These are phyloP conservation scores for Candida silvicultrix DNA, from an alignment of 805 yeast species.

Conservation along the genomic window DNA sequence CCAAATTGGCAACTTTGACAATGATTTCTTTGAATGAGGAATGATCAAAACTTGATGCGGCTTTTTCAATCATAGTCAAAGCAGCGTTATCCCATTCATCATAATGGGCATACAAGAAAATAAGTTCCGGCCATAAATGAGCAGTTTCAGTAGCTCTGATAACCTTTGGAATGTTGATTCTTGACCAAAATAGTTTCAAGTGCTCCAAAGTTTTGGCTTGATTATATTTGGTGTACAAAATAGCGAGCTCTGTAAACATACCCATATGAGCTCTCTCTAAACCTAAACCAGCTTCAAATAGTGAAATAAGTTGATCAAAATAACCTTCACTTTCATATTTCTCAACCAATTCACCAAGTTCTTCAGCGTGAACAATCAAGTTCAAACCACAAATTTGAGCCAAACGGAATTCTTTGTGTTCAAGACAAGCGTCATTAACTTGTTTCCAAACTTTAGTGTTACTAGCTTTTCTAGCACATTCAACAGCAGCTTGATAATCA, in stretches of 20 bases:
- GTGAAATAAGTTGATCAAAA: conserved; percentile 83
- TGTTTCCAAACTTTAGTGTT: conserved; percentile 94
- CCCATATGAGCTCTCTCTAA: conserved; percentile 99
- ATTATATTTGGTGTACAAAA: conserved; percentile 82
- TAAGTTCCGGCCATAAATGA: conserved; percentile 93
- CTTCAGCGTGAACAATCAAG: conserved; percentile 96
- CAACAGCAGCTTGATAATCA: conserved; percentile 95
- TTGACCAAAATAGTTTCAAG: conserved; percentile 95
- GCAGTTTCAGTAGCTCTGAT: conserved; percentile 89
- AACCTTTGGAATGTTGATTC: conserved; percentile 96
- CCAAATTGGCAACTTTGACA: conserved; percentile 92
- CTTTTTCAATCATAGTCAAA: conserved; percentile 90
- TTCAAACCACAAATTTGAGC: conserved; percentile 99
- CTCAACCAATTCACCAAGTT: conserved; percentile 79
- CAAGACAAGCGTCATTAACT: conserved; percentile 95
- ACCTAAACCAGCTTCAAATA: conserved; percentile 93
- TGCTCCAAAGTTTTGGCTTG: conserved; percentile 94
- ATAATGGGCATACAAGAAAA: conserved; percentile 94
- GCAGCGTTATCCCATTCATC: conserved; percentile 99
- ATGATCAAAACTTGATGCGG: conserved; percentile 91
- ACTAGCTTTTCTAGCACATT: conserved; percentile 97
- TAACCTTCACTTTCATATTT: conserved; percentile 88
- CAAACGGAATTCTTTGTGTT: conserved; percentile 86
- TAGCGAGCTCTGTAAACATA: conserved; percentile 95
- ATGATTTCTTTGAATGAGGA: conserved; percentile 88